Evolutionary conservation across 352 stramenopile genomes (phyloP).

Genomic region (Pythium phragmiticola): DNA sequence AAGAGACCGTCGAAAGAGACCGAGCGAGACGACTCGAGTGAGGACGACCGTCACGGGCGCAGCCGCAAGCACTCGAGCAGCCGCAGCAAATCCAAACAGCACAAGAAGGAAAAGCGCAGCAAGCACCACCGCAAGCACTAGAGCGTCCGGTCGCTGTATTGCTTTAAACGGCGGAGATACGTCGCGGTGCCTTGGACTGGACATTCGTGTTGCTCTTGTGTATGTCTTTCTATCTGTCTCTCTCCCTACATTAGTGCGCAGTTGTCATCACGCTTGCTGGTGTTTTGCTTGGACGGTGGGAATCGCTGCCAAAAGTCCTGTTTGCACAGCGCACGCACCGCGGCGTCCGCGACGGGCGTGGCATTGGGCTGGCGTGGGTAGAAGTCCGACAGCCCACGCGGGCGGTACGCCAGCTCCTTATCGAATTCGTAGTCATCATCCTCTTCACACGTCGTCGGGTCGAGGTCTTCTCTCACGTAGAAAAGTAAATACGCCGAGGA

Average conservation of each 20-base stretch:
- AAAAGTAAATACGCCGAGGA: constrained; percentile 72
- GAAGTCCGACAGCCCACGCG: constrained; percentile 25
- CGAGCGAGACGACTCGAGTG: constrained; percentile 7
- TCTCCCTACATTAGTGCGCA: constrained; percentile 20
- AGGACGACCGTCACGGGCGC: constrained; percentile 9
- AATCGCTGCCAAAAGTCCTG: constrained; percentile 20
- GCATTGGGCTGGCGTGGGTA: constrained; percentile 33
- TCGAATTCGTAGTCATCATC: constrained; percentile 11
- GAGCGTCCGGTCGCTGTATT: constrained; percentile 6
- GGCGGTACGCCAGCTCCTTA: background rate
- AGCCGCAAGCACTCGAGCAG: constrained; percentile 27
- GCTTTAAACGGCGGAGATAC: too few species aligned
- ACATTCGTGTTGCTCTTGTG: constrained; percentile 17
- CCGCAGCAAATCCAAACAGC: constrained; percentile 39
- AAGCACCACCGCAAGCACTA: constrained; percentile 28
- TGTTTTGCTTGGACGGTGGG: constrained; percentile 2
- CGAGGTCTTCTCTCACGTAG: constrained; percentile 57
- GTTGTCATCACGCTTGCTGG: constrained; percentile 16
- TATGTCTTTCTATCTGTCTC: constrained; percentile 5
- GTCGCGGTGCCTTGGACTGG: too few species aligned
- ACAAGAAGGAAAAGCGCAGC: constrained; percentile 49
- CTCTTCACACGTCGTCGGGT: constrained; percentile 20
- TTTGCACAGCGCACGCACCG: constrained; percentile 19
- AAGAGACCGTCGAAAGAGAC: background rate
- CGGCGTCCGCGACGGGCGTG: constrained; percentile 15